Conservation (phyloP, 1,284 basidiomycete species). For the Schizopora paradoxa region DNA sequence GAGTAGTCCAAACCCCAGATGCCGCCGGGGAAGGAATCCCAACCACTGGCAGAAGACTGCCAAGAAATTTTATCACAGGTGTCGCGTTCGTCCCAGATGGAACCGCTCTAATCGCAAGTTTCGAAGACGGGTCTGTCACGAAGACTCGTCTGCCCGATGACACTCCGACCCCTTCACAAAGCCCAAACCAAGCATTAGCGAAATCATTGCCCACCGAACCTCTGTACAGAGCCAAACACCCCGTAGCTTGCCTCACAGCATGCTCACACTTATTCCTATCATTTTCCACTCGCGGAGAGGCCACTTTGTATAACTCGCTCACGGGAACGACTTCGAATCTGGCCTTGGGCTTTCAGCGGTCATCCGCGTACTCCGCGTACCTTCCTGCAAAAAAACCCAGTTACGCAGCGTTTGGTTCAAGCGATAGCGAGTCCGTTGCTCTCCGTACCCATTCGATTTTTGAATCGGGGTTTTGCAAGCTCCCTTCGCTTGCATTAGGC, state of each 20-base stretch:
- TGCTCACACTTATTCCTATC: constrained; percentile 43
- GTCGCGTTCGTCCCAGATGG: constrained; percentile 44
- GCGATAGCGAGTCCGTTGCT: constrained; percentile 55
- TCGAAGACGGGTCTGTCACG: constrained; percentile 55
- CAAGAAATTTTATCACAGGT: constrained; percentile 49
- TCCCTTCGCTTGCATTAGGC: constrained; percentile 45
- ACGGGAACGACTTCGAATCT: constrained; percentile 29
- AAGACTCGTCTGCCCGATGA: constrained; percentile 33
- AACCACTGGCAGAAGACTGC: too few relatives aligned
- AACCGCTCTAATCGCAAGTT: constrained; percentile 51
- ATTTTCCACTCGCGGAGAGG: constrained; percentile 50
- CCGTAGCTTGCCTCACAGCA: constrained; percentile 50
- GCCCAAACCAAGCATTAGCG: too few relatives aligned
- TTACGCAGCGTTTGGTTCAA: constrained; percentile 65
- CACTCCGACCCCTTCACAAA: too few relatives aligned
- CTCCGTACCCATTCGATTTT: constrained; percentile 47
- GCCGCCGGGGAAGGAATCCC: too few relatives aligned
- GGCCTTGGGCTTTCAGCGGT: constrained; percentile 47
- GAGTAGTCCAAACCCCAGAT: constrained; percentile 34
- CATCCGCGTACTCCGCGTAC: constrained; percentile 54
- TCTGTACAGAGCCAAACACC: constrained; percentile 33
- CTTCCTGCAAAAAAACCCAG: constrained; percentile 44
- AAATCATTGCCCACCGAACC: too few relatives aligned
- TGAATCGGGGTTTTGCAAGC: constrained; percentile 37
- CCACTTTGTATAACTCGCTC: constrained; percentile 35